Evolutionary conservation across 495 filamentous ascomycete genomes (phyloP).

Genomic region (Penicillium mononematosum): DNA sequence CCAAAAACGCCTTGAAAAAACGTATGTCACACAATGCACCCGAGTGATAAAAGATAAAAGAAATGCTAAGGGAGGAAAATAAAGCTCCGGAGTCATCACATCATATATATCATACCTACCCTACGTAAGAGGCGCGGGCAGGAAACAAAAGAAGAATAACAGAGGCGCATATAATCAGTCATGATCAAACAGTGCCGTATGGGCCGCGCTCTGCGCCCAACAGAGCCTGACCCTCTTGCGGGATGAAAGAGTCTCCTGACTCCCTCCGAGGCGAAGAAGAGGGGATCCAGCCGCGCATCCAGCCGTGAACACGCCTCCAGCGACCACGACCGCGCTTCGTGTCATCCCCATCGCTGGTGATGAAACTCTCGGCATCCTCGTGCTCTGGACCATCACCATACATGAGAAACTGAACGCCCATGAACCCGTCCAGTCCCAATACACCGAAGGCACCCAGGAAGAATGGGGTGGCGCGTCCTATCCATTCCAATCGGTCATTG

Average conservation of each 20-base stretch:
- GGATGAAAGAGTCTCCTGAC: conserved; percentile 5
- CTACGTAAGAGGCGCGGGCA: background rate
- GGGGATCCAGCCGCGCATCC: conserved; percentile 71
- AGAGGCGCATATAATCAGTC: conserved; percentile 3
- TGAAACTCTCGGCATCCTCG: conserved; percentile 24
- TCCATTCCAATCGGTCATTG: conserved; percentile 57
- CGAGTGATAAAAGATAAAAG: background rate
- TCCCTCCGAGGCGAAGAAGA: conserved; percentile 34
- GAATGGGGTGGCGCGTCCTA: conserved; percentile 60
- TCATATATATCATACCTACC: conserved; percentile 20
- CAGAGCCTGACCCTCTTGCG: conserved; percentile 37
- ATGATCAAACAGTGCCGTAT: conserved; percentile 39
- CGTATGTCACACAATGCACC: background rate
- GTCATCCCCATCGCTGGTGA: conserved; percentile 28
- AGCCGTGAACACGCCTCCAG: conserved; percentile 59
- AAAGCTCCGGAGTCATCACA: conserved; percentile 12
- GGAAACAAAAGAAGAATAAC: conserved; percentile 1
- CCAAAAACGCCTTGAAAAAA: background rate
- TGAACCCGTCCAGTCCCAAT: conserved; percentile 60
- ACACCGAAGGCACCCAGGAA: conserved; percentile 72
- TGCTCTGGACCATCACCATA: conserved; percentile 50
- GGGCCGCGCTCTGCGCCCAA: conserved; percentile 31
- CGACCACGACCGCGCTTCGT: conserved; percentile 40
- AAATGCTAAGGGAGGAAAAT: background rate
- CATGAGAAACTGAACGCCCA: conserved; percentile 64